These are phyloP conservation scores for Aciculosporium take DNA, from an alignment of 2,329 filamentous ascomycete species.

Conservation along the genomic window DNA sequence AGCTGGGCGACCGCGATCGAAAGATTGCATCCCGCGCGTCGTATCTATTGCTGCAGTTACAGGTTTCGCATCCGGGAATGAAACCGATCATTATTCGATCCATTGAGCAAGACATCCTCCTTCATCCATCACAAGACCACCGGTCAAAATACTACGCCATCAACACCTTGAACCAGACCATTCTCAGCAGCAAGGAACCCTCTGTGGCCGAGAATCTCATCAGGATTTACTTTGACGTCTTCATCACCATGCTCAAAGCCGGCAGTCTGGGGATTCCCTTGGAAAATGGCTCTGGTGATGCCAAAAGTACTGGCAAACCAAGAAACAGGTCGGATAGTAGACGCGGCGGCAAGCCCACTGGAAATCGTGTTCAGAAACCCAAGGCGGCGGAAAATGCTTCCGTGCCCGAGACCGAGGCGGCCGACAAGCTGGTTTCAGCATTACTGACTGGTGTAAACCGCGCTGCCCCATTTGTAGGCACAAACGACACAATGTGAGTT, in stretches of 20 bases:
- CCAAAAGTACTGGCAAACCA: conserved; percentile 10
- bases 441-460: conserved; percentile 91
- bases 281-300: conserved; percentile 29
- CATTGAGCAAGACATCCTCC: conserved; percentile 76
- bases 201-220: conserved; percentile 67
- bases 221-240: conserved; percentile 84
- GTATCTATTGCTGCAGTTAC: conserved; percentile 81
- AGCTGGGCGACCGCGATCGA: conserved; percentile 85
- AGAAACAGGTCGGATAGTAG: conserved; percentile 12
- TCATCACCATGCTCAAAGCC: conserved; percentile 65
- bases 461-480: conserved; percentile 80
- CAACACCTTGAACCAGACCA: conserved; percentile 94
- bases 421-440: conserved; percentile 84
- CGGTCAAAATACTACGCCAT: conserved; percentile 92
- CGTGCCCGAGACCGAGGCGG: conserved; percentile 50
- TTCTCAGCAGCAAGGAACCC: conserved; percentile 73
- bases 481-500: conserved; percentile 58
- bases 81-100: conserved; percentile 73
- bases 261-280: conserved; percentile 23
- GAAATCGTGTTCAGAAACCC: neutral
- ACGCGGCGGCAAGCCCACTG: conserved; percentile 10
- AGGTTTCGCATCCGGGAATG: conserved; percentile 85
- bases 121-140: conserved; percentile 72
- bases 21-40: conserved; percentile 92
- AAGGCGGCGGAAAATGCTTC: conserved; percentile 11